Evolutionary conservation across 306 rosid species (phyloP).

Genomic region (Vigna hirtella): DNA sequence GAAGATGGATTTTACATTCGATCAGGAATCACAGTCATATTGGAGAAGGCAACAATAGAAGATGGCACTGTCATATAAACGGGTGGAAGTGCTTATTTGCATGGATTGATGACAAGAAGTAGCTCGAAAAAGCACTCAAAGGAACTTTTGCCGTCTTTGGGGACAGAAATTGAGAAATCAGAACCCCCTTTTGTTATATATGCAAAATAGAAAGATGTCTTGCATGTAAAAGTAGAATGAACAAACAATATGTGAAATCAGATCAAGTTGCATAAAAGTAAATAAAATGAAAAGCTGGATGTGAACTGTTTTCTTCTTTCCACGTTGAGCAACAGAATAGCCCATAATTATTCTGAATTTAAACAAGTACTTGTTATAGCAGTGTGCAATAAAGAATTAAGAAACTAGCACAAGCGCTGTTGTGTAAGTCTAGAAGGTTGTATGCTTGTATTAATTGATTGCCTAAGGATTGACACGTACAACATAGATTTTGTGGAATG

Average conservation of each 20-base stretch:
- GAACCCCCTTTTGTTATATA: conserved; percentile 34
- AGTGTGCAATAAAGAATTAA: background rate
- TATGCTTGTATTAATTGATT: too few species aligned
- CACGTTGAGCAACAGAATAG: background rate
- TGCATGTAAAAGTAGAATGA: conserved; percentile 39
- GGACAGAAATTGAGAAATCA: conserved; percentile 38
- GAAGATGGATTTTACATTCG: conserved; percentile 86
- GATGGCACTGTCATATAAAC: conserved; percentile 74
- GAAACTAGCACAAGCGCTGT: too few species aligned
- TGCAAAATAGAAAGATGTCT: conserved; percentile 41
- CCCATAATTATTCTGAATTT: too few species aligned
- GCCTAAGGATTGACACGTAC: too few species aligned
- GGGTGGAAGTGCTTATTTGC: conserved; percentile 1
- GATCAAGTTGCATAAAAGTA: conserved; percentile 41
- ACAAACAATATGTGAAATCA: conserved; percentile 34
- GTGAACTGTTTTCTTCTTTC: conserved; percentile 22
- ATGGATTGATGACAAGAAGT: conserved; percentile 20
- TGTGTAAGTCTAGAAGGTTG: too few species aligned
- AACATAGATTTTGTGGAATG: too few species aligned
- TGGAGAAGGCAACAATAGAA: conserved; percentile 77
- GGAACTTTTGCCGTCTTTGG: conserved; percentile 19
- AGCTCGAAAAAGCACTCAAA: conserved; percentile 31
- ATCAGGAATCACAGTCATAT: conserved; percentile 72
- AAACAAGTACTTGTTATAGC: background rate
- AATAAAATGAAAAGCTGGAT: conserved; percentile 46